Evolutionary conservation across 1,139 yeast species (phyloP), one percentile per base, ranked within the genome.

Genomic region (Arxiozyma slooffiae): DNA sequence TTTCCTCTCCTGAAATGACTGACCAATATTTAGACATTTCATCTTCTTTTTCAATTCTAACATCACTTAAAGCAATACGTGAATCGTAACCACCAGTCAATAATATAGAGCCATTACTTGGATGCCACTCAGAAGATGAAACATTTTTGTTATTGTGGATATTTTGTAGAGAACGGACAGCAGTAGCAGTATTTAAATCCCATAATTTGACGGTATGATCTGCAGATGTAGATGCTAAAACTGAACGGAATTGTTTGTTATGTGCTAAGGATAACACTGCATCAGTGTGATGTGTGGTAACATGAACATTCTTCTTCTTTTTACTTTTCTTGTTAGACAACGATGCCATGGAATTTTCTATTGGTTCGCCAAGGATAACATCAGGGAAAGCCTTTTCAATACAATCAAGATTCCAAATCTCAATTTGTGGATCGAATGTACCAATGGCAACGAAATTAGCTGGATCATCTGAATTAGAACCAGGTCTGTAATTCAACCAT

Each of bases 371-470:
- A 54, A 92, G 75, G 53, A 94, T 88, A 60, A 86, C 76, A 63
- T 89, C 96, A 18, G 99, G 99, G 76, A 87, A 92, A 26, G 96
- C 94, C 63, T 88, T 87, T 64, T 94, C 97, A 43, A 90, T 77
- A 56, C 84, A 82, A 68, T 92, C 98, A 61, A 92, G 74, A 69
- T 92, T 88, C 98, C 98, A 94, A 54, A 92, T 77, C 70, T 92
- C 99, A 67, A 92, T 92, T 64, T 86, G 95, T 40, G 98, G 98
- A 61, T 92, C 98, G 67, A 92, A 90, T 1, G 98, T 87, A 65
- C 98, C 97, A 56, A 92, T 76, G 16, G 98, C 98, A 1, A 95
- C 97, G 68, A 86, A 88, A 67, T 89, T 92, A 9, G 95, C 97
- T 41, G 81, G 72, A 55, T 78, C 76, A 38, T 66, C 67, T 11